Conservation (phyloP, 345 rosid species). For the Kernera saxatilis region DNA sequence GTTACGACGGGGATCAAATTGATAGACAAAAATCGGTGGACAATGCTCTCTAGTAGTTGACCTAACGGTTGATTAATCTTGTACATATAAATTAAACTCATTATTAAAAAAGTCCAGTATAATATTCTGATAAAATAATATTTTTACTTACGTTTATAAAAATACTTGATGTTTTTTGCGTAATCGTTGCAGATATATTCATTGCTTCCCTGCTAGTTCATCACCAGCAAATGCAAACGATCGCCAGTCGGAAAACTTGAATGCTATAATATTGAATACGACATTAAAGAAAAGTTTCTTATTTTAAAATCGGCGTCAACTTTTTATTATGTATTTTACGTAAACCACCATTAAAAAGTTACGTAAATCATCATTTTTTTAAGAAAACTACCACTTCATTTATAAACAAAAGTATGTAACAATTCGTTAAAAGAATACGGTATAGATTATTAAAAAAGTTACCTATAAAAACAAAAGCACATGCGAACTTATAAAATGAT, state of each 20-base stretch:
- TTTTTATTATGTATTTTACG: not conserved
- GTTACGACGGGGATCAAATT: not conserved
- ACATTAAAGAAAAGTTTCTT: not conserved
- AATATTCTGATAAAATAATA: not conserved
- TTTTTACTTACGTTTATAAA: not conserved
- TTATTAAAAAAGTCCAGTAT: not conserved
- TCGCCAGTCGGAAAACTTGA: constrained; percentile 17
- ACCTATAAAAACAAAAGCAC: not conserved
- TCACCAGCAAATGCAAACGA: constrained; percentile 30
- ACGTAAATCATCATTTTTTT: too few species aligned
- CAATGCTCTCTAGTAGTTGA: constrained; percentile 19
- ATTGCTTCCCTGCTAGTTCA: constrained; percentile 27
- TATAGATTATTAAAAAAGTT: too few species aligned
- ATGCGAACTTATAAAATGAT: not conserved
- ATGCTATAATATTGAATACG: not conserved
- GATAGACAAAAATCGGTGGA: constrained; percentile 18
- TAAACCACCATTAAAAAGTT: too few species aligned
- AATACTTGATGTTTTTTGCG: constrained; percentile 8
- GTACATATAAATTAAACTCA: not conserved
- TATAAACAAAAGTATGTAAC: too few species aligned
- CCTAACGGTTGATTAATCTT: constrained; percentile 13
- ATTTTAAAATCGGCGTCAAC: constrained; percentile 26
- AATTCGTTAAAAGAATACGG: too few species aligned
- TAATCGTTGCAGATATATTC: constrained; percentile 27
- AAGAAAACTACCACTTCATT: too few species aligned